Percentiles rank a stretch among this genome's conserved stretches.
Conservation (phyloP, 75 land plant genomes). For the Selaginella moellendorffii region DNA sequence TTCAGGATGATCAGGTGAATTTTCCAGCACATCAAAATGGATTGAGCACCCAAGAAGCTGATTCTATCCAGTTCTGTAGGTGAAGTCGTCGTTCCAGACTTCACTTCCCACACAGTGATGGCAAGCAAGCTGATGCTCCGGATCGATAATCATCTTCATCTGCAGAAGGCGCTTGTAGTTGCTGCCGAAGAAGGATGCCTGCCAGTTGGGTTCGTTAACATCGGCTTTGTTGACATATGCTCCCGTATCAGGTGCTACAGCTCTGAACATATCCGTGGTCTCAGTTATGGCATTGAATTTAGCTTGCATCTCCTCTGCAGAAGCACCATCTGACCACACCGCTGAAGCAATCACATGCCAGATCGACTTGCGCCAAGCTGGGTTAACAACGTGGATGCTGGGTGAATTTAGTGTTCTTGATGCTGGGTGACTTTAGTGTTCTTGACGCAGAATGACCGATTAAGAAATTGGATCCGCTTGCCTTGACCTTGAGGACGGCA, state of each 20-base stretch:
- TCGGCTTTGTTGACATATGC: conserved; percentile 8
- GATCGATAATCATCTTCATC: conserved; percentile 1
- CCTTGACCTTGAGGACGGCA: no score
- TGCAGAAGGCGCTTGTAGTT: not conserved
- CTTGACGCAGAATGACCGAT: no score
- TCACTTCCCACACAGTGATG: conserved; percentile 6
- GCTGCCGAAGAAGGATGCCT: conserved; percentile 4
- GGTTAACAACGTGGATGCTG: not conserved
- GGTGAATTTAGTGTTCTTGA: conserved; percentile 1
- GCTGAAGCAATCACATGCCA: conserved; percentile 1
- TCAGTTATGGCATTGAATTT: conserved; percentile 1
- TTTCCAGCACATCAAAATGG: conserved; percentile 1
- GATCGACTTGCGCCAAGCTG: not conserved
- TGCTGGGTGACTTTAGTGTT: not conserved
- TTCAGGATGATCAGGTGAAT: not conserved
- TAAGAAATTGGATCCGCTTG: no score
- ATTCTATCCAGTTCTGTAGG: conserved; percentile 3
- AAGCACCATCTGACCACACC: conserved; percentile 1
- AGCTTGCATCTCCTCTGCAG: not conserved
- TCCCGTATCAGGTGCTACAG: conserved; percentile 5
- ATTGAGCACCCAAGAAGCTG: not conserved
- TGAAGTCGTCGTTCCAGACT: conserved; percentile 6
- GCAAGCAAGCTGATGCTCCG: conserved; percentile 1
- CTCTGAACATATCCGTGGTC: conserved; percentile 1
- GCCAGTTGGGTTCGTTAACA: conserved; percentile 10